phyloP scores from a whole-genome alignment of 345 rosid species.

The Sisymbrium irio region DNA sequence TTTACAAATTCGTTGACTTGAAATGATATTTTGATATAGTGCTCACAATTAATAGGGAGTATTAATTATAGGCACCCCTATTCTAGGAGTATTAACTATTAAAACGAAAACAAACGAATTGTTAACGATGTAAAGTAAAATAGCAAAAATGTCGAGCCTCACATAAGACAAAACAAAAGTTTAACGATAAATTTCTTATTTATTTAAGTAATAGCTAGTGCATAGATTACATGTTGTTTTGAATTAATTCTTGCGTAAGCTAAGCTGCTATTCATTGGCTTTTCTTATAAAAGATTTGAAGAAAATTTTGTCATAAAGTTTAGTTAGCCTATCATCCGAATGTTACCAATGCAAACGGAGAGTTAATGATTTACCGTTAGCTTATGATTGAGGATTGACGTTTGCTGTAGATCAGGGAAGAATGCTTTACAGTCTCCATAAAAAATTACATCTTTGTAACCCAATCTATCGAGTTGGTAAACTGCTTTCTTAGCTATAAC shows the following conservation, averaged over 20 bases:
- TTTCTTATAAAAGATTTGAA: no score
- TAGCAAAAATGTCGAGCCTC: not conserved
- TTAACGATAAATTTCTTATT: not conserved
- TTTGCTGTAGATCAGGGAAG: not conserved
- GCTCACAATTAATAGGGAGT: no score
- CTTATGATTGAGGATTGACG: not conserved
- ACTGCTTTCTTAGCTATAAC: not conserved
- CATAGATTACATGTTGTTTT: no score
- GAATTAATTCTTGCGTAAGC: no score
- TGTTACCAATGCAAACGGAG: not conserved
- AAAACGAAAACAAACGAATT: not conserved
- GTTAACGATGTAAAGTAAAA: not conserved
- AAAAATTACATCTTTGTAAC: not conserved
- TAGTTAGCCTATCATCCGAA: no score
- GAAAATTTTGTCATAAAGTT: no score
- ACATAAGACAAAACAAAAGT: not conserved
- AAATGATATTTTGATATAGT: not conserved
- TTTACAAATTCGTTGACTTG: no score
- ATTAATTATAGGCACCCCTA: not conserved
- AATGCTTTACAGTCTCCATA: not conserved
- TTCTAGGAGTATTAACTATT: not conserved
- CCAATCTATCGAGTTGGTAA: not conserved
- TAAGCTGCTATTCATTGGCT: no score
- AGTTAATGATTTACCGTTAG: not conserved
- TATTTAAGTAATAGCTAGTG: no score